Evolutionary conservation across 2,329 filamentous ascomycete species (phyloP).

Genomic region (Aaosphaeria pasadenensis): DNA sequence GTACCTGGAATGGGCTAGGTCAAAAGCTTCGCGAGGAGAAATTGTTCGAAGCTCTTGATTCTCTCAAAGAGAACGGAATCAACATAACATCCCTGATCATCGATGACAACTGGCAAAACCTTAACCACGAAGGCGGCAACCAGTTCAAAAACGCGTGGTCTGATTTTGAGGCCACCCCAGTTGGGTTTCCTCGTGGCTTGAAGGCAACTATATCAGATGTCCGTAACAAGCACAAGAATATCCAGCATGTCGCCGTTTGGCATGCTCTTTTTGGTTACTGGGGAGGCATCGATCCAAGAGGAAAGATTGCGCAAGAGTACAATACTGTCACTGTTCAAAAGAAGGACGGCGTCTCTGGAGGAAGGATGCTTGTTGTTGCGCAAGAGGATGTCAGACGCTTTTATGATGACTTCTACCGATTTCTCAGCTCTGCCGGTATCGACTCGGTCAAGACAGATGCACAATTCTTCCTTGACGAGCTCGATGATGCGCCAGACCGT

Average conservation of each 20-base stretch:
- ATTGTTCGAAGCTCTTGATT: constrained; percentile 70
- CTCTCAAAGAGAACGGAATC: constrained; percentile 68
- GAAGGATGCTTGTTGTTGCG: constrained; percentile 69
- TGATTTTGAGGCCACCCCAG: constrained; percentile 79
- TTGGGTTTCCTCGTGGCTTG: constrained; percentile 76
- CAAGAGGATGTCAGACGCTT: constrained; percentile 71
- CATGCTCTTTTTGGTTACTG: constrained; percentile 67
- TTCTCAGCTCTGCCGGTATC: constrained; percentile 70
- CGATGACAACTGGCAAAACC: constrained; percentile 78
- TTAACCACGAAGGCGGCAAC: constrained; percentile 49
- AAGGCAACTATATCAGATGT: constrained; percentile 57
- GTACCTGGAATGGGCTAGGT: constrained; percentile 93
- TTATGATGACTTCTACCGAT: constrained; percentile 89
- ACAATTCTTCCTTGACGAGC: constrained; percentile 82
- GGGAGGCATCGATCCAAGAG: constrained; percentile 77
- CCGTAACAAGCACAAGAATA: constrained; percentile 53
- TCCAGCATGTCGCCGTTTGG: constrained; percentile 89
- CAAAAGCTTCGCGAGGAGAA: constrained; percentile 79
- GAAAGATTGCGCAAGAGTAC: constrained; percentile 73
- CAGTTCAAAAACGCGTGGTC: constrained; percentile 56
- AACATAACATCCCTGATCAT: constrained; percentile 84
- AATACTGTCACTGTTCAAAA: constrained; percentile 63
- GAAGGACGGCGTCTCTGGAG: constrained; percentile 56
- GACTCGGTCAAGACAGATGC: constrained; percentile 91
- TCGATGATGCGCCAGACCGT: constrained; percentile 67